A percentile compares a stretch with the other conserved stretches of the same genome.
Evolutionary conservation across 23 red algal genomes (phyloP).

Genomic region (Gracilaria vermiculophylla): DNA sequence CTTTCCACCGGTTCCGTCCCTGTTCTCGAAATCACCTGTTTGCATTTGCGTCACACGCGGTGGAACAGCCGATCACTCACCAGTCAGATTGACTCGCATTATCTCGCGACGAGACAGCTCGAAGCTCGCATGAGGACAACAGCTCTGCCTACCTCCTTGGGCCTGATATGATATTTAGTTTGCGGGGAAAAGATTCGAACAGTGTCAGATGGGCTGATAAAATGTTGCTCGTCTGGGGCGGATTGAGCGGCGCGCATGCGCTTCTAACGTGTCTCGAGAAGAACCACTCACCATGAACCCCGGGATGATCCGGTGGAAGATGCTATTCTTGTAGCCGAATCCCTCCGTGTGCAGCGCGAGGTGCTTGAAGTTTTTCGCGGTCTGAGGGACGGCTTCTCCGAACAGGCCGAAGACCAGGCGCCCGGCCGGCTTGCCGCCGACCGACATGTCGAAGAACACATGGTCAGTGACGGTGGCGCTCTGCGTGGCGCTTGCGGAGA

Average conservation of each 20-base stretch:
- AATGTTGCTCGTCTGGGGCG: too few relatives aligned
- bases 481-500: not conserved
- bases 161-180: not conserved
- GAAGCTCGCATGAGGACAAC: too few relatives aligned
- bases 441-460: conserved; percentile 85
- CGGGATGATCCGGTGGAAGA: conserved; percentile 86
- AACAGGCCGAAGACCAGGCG: conserved; percentile 86
- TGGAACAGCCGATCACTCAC: not conserved
- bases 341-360: conserved; percentile 66
- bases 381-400: conserved; percentile 74
- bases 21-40: conserved; percentile 79
- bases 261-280: too few relatives aligned
- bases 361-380: conserved; percentile 86
- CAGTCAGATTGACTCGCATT: too few relatives aligned
- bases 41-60: too few relatives aligned
- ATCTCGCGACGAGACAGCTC: not conserved
- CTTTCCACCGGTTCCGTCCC: conserved; percentile 90
- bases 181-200: not conserved
- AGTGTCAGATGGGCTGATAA: too few relatives aligned
- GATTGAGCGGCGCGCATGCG: not conserved
- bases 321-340: conserved; percentile 79
- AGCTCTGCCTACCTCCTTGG: conserved; percentile 50
- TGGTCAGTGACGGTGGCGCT: conserved; percentile 55
- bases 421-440: conserved; percentile 76
- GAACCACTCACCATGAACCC: conserved; percentile 64